Conservation (phyloP, 768 basidiomycete species). For the Tylopilus sp. region DNA sequence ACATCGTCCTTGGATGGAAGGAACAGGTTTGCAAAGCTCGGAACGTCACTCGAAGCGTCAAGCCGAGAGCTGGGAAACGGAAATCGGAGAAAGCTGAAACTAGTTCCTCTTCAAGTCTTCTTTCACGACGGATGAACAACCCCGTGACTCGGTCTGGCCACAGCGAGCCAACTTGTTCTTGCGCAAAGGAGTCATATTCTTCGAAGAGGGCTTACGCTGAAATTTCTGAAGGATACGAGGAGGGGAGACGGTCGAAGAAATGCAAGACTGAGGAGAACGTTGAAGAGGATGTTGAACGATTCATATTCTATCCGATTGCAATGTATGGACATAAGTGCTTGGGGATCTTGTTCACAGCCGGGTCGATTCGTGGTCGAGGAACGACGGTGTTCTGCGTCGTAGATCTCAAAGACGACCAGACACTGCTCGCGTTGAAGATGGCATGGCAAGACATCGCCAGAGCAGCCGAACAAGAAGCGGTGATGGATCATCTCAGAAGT, state of each 20-base stretch:
- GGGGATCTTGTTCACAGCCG: conserved; percentile 5
- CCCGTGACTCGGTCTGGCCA: background rate
- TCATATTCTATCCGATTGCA: background rate
- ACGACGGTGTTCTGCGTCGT: conserved; percentile 6
- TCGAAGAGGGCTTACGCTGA: background rate
- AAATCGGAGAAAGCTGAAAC: no score
- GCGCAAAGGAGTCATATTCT: background rate
- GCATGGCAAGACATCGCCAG: background rate
- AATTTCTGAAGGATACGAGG: background rate
- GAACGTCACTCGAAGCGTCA: no score
- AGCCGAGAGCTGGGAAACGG: no score
- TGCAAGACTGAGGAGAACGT: background rate
- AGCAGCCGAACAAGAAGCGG: background rate
- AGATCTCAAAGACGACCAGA: background rate
- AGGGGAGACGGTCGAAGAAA: background rate
- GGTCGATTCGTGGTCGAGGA: conserved; percentile 13
- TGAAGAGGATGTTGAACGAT: background rate
- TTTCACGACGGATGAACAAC: no score
- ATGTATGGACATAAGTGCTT: conserved; percentile 2
- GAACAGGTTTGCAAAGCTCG: no score
- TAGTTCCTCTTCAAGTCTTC: no score
- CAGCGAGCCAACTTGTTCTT: background rate
- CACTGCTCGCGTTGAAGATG: background rate
- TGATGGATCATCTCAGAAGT: background rate
- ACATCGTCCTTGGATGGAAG: no score